Evolutionary conservation across 75 land plant species (phyloP).

Genomic region (Cryptomeria japonica): DNA sequence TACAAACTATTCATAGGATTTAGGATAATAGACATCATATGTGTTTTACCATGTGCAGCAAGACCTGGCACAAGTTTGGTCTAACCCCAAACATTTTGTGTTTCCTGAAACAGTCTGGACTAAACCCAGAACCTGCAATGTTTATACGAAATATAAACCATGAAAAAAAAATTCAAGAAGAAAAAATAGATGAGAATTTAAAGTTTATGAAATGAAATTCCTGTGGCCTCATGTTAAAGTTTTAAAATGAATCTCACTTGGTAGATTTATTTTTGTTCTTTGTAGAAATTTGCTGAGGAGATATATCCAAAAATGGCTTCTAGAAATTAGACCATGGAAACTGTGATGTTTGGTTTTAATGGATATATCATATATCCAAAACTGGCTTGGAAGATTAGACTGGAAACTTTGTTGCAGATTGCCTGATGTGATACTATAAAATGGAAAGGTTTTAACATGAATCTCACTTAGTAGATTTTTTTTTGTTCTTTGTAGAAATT

Average conservation of each 20-base stretch:
- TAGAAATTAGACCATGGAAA: background rate
- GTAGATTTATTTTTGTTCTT: background rate
- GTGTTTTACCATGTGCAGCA: background rate
- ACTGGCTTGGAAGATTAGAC: background rate
- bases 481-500: background rate
- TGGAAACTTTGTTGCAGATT: background rate
- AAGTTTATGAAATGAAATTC: background rate
- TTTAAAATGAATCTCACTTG: background rate
- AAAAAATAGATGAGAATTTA: background rate
- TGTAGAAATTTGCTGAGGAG: background rate
- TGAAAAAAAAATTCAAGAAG: background rate
- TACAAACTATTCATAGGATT: background rate
- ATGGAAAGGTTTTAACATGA: background rate
- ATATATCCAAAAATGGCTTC: background rate
- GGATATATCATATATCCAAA: background rate
- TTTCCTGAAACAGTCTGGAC: background rate
- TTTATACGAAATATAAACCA: background rate
- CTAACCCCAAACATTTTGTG: background rate
- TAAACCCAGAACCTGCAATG: background rate
- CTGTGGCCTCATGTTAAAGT: background rate
- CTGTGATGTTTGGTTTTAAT: background rate
- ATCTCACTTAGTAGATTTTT: background rate
- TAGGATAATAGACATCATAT: background rate
- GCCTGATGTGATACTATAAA: background rate
- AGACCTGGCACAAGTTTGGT: background rate